Evolutionary conservation across 345 rosid genomes (phyloP), one percentile per base, ranked within the genome.

Genomic region (Camelina neglecta): DNA sequence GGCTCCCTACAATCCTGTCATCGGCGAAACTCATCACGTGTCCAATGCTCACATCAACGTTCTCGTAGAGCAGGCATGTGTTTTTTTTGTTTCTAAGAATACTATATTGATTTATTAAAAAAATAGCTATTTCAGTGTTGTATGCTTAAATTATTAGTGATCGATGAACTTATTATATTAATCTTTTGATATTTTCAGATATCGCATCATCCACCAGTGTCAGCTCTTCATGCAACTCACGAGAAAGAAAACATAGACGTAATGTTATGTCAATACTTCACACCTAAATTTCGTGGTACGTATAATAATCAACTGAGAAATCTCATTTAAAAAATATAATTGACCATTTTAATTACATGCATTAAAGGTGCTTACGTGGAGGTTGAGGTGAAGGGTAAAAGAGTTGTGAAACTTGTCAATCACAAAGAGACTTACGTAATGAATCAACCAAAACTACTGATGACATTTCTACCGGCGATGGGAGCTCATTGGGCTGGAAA

Each of bases 1-100:
- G 24, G 93, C 89, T 56, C 98, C 98, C 18, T 94, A 81, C 66
- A 94, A 94, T 63, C 92, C 96, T 12, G 31, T 88, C 77, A 89
- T 94, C 24, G 98, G 98, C 16, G 97, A 94, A 83, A 94, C 96
- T 53, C 98, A 94, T 65, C 98, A 92, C 65, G 95, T 87, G 47
- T 87, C 98, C 0, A 79, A 77, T 11, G 88, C 79, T 35, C 74
- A 65, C 75, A 86, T 92, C 75, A 89, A 94, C 62, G 87, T 92
- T 73, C 84, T 92, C 11, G 84, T 86, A 0, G 97, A 94, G 61
- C 97, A 94, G 84, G 98, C 87, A 33, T 42, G 77, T 59, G 2
- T 20, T 50, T 23, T 47, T 1, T 8, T 49, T n/a, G 18, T 7
- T 35, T 6, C 7, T 48, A 7, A 29, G 7, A 31, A 15, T 29